Base-by-base conservation (phyloP, 495 filamentous ascomycete genomes). In the Geoglossum glabrum region DNA sequence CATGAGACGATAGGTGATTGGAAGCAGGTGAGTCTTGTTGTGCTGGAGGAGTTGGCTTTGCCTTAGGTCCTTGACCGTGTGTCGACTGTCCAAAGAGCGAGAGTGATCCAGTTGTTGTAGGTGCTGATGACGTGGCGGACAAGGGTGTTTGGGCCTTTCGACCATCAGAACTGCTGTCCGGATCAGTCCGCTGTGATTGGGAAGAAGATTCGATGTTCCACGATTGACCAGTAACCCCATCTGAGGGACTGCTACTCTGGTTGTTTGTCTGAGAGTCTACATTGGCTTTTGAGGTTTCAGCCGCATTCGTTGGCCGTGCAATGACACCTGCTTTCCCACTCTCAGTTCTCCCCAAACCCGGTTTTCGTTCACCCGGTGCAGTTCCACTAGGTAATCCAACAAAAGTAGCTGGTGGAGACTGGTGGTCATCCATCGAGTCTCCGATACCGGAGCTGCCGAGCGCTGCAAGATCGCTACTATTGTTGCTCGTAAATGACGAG, bases 401-500 rank as follows among this genome's bases (percentile, higher is more conserved):
- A 52, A 52, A 52, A 13, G 49, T 52, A 13, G 49, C 13, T 21
- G 23, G 49, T 7, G 49, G 49, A 19, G 49, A 52, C 26, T 52
- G 49, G 11, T 52, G 49, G 17, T 52, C 49, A 52, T 52, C 49
- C n/a, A 52, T 31, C 49, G 49, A 52, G 5, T 52, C 49, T 27
- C 49, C 49, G 19, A 52, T 52, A 52, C 49, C 49, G 11, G 49
- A 52, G 49, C 49, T 52, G 17, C 49, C 49, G 1, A 52, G 49
- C 1, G 49, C 49, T 27, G 49, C 49, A 3, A 52, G 49, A 52
- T 52, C 49, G 49, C 28, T 52, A 52, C 49, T 52, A 52, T 31
- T 52, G 26, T 52, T 52, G 49, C 49, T 52, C 13, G 49, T 52
- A 52, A 52, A 52, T n/a, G 49, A 52, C 3, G 49, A 52, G 30